Conservation (phyloP, 805 yeast genomes). For the Lachancea meyersii region DNA sequence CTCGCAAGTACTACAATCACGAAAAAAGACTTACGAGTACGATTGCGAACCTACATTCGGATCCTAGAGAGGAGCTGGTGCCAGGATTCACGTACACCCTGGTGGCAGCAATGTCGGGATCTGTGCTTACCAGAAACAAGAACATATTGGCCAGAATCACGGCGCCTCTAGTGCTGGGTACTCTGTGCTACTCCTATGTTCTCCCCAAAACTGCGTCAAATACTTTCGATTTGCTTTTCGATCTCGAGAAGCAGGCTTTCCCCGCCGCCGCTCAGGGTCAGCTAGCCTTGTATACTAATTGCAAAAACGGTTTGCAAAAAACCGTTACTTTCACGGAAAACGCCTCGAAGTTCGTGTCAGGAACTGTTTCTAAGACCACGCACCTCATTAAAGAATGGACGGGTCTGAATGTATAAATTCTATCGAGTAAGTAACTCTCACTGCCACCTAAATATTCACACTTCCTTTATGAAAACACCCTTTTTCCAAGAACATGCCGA, state of each 20-base stretch:
- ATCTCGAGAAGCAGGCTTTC: constrained; percentile 39
- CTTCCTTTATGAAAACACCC: no score
- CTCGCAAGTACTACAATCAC: constrained; percentile 39
- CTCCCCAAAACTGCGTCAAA: constrained; percentile 54
- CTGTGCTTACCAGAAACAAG: constrained; percentile 51
- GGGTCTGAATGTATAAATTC: constrained; percentile 16
- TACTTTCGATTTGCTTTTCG: constrained; percentile 42
- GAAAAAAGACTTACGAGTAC: constrained; percentile 49
- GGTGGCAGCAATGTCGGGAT: constrained; percentile 55
- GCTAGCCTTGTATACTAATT: constrained; percentile 12
- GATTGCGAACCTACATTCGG: constrained; percentile 45
- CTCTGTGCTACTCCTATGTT: constrained; percentile 46
- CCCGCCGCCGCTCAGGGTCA: constrained; percentile 25
- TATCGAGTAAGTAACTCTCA: neutral
- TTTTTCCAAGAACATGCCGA: no score
- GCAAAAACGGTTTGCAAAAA: constrained; percentile 1
- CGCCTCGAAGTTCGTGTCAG: neutral
- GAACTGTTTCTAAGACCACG: constrained; percentile 3
- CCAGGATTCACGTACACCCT: constrained; percentile 52
- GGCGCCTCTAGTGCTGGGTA: constrained; percentile 48
- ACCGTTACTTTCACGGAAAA: constrained; percentile 3
- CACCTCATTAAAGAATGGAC: constrained; percentile 19
- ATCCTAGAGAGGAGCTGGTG: constrained; percentile 48
- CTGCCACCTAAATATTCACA: neutral
- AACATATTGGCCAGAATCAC: constrained; percentile 41